Evolutionary conservation across 2,329 filamentous ascomycete genomes (phyloP), one percentile per base, ranked within the genome.

Genomic region (Tolypocladium album): DNA sequence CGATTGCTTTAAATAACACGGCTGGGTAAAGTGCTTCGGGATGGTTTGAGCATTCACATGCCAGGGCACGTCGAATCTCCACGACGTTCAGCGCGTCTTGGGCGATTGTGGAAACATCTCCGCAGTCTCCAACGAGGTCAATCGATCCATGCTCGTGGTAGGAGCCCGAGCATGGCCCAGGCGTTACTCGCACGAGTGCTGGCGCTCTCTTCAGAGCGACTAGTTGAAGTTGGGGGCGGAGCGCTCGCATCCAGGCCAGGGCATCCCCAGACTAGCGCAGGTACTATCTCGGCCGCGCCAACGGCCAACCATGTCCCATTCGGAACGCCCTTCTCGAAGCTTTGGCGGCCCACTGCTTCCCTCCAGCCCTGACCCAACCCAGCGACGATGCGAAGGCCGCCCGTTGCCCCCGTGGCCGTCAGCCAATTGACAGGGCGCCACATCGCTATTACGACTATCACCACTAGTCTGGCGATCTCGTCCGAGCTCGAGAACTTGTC

Each of bases 211-310:
- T 47, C 56, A 56, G 50, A 52, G 27, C 27, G 34, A 36, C 55
- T 58, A 58, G 55, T 24, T 36, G 39, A 40, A 52, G 47, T 2
- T 52, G 47, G 47, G 45, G 47, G 27, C 47, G 47, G 47, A 52
- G 45, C 15, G 47, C 24, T 47, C 43, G 43, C 47, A 20, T 50
- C 27, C 56, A 57, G 61, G 61, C 56, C 58, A 57, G 61, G 61
- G 56, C 43, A 42, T 39, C 61, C 61, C 60, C 58, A 56, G 60
- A 22, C 61, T 63, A 63, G 61, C 55, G 61, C 61, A 63, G 61
- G 60, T 60, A 63, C 61, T 55, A 59, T 57, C 55, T 57, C 52
- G 57, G 55, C 55, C 55, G 55, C 55, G 57, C 57, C 50, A 40
- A 42, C 15, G 42, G 55, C 17, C 34, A 42, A n/a, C 55, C 55